Evolutionary conservation across 495 filamentous ascomycete genomes (phyloP).

Genomic region (Trichocladium uniseriatum): DNA sequence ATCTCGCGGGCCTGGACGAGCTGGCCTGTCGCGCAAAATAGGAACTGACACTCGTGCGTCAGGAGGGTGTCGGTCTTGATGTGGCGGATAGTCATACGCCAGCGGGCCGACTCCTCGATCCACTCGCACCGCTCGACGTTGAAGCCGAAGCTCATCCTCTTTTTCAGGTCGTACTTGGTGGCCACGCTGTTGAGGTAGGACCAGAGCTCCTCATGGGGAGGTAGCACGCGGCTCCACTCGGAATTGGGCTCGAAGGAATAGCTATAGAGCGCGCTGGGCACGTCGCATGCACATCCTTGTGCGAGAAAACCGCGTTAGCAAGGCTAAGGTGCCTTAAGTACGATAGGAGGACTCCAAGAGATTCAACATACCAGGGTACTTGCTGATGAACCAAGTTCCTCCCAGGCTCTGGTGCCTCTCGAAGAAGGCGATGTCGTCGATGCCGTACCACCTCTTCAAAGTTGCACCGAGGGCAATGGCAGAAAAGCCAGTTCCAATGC

Average conservation of each 20-base stretch:
- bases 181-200: slow-evolving; percentile 52
- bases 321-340: too few species aligned
- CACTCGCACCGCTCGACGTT: slow-evolving; percentile 49
- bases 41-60: slow-evolving; percentile 28
- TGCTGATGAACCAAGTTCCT: slow-evolving; percentile 61
- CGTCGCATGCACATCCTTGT: slow-evolving; percentile 47
- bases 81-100: too few species aligned
- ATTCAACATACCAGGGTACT: slow-evolving; percentile 53
- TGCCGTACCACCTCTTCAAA: slow-evolving; percentile 49
- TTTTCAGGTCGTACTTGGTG: slow-evolving; percentile 46
- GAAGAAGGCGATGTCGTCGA: slow-evolving; percentile 54
- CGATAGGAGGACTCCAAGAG: too few species aligned
- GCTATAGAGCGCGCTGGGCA: slow-evolving; percentile 43
- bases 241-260: slow-evolving; percentile 54
- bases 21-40: slow-evolving; percentile 45
- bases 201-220: slow-evolving; percentile 46
- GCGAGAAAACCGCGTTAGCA: too few species aligned
- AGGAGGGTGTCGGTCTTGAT: too few species aligned
- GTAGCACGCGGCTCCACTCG: slow-evolving; percentile 48
- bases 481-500: slow-evolving; percentile 56
- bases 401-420: slow-evolving; percentile 52
- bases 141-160: slow-evolving; percentile 52
- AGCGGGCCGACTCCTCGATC: slow-evolving; percentile 42
- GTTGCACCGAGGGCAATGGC: slow-evolving; percentile 58
- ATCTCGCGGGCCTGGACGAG: slow-evolving; percentile 28